Evolutionary conservation across 352 stramenopile genomes (phyloP), one percentile per base, ranked within the genome.

Genomic region (Phytophthora boehmeriae): DNA sequence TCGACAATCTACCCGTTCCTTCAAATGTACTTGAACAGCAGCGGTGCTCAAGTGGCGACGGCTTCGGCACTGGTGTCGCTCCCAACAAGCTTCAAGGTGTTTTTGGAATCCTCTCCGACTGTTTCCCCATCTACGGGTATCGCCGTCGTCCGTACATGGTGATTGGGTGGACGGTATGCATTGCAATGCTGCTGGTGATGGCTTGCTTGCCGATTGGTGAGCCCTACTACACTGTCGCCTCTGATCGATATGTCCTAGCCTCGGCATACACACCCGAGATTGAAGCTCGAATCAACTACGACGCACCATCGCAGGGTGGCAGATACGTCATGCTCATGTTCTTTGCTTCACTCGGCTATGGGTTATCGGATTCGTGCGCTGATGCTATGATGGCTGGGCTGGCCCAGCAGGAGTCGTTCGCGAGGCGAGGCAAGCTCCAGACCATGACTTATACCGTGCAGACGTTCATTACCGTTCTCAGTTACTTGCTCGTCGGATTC

Each of bases 61-160:
- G 67, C 68, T 2, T 65, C 59, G 1, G 70, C 73, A 13, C 44
- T 85, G 25, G 63, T 87, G 19, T 69, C 63, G 34, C 71, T 87
- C 35, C 65, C 75, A 14, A 78, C 73, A 60, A 80, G 66, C 46
- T 80, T 83, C 54, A 87, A 87, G 61, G 68, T 87, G 23, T 86
- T 87, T 28, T 81, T 43, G 77, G 77, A 9, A 74, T 87, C 44
- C 17, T 87, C 14, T 85, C 77, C 17, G 77, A 86, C 54, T 83
- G 71, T 50, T 75, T 87, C 38, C 77, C 77, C 10, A 71, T 87
- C 35, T 76, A 67, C 34, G 78, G 78, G 10, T 85, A 75, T 43
- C 73, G 78, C 9, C 66, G 78, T 34, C 75, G 78, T 2, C 71
- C 78, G 20, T 87, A 76, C 47, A 87, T 87, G 75, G 54, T 83